Evolutionary conservation across 2,329 filamentous ascomycete species (phyloP), one percentile per base, ranked within the genome.

Genomic region (Penicillium sp.): DNA sequence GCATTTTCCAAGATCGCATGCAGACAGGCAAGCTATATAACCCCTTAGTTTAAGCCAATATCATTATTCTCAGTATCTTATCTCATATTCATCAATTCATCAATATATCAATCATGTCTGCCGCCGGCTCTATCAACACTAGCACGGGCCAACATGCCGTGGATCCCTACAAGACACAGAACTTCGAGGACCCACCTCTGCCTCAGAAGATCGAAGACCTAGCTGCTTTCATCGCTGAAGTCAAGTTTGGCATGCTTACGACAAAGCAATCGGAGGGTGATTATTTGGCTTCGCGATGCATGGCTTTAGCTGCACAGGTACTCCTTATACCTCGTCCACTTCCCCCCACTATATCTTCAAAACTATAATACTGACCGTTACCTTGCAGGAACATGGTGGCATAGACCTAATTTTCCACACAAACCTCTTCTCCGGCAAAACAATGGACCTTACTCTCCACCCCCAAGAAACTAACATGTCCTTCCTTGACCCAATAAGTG

Each of bases 161-260:
- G 81, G 90, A 95, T 76, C 90, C 90, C 2, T 96, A 96, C 81
- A 91, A 86, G 71, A 86, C 89, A 58, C 85, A 87, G 76, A 92
- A 90, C 77, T 80, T 86, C 56, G 83, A 91, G 67, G 91, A 96
- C 46, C 78, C 84, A 64, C 80, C 86, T 3, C 76, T 91, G 33
- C 84, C 90, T 65, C 84, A 90, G 62, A 96, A 96, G 79, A 81
- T 96, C 61, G 83, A 89, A 57, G 90, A 90, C 58, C 82, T 96
- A 39, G 79, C 82, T 66, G 78, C 80, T 14, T 96, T 96, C 74
- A 84, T 90, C 70, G 81, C 84, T 37, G 81, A 82, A 60, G 84
- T 82, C 79, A 96, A 96, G 77, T 96, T 91, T 72, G 90, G 89
- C 74, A 90, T 96, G 88, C 87, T 96, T 86, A 95, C 91, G 9